phyloP scores from a whole-genome alignment of 2,329 filamentous ascomycete species.

The Massarina eburnea region DNA sequence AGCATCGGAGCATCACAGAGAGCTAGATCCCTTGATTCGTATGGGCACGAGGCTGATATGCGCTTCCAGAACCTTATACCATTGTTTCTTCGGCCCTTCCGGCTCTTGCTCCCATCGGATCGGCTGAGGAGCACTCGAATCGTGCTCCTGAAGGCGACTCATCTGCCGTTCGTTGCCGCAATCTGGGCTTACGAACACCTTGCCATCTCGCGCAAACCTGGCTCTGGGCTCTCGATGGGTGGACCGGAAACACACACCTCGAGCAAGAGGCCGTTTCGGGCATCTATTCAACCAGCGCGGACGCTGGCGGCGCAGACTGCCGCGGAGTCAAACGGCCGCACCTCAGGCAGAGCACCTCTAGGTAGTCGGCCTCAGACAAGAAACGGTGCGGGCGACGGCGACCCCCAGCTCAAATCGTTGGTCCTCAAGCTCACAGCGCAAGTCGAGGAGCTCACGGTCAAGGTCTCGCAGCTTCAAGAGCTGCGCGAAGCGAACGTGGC shows the following conservation, averaged over 20 bases:
- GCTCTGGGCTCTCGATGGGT: constrained; percentile 29
- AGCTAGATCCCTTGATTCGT: not conserved
- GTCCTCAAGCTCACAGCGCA: constrained; percentile 43
- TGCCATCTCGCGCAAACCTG: constrained; percentile 27
- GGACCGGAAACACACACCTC: constrained; percentile 33
- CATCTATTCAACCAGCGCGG: constrained; percentile 37
- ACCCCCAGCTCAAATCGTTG: constrained; percentile 39
- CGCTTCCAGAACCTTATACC: constrained; percentile 67
- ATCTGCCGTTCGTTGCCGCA: constrained; percentile 67
- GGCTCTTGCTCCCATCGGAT: constrained; percentile 67
- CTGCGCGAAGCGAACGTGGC: constrained; percentile 32
- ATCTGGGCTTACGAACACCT: constrained; percentile 64
- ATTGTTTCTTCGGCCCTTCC: constrained; percentile 70
- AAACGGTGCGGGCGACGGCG: constrained; percentile 26
- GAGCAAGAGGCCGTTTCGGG: constrained; percentile 29
- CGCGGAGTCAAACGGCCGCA: constrained; percentile 18
- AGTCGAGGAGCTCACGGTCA: constrained; percentile 43
- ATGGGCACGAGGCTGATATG: constrained; percentile 32
- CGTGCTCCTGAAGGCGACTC: constrained; percentile 60
- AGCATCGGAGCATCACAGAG: not conserved
- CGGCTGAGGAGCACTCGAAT: constrained; percentile 64
- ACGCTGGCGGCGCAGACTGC: constrained; percentile 27
- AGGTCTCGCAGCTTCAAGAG: constrained; percentile 43
- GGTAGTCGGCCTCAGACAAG: constrained; percentile 24
- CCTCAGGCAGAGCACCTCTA: constrained; percentile 17